A percentile compares a stretch with the other conserved stretches of the same genome.
These are phyloP conservation scores for Osmanthus fragrans DNA, from an alignment of 257 asterid species.

Conservation along the genomic window DNA sequence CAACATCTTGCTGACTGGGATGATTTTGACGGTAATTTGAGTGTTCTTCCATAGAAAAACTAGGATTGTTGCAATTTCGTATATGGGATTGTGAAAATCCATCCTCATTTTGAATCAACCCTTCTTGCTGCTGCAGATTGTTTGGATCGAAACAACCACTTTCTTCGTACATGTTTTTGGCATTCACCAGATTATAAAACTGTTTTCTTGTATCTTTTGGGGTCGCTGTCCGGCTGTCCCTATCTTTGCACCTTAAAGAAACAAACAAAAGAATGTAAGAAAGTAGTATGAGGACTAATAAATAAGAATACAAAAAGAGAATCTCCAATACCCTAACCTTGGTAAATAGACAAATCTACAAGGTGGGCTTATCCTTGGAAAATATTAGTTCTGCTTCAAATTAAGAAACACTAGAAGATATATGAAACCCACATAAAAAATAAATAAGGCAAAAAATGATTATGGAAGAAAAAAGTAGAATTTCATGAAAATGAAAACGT, in stretches of 20 bases:
- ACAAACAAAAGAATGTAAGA: constrained; percentile 15
- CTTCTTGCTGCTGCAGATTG: constrained; percentile 41
- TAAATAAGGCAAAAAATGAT: too few relatives aligned
- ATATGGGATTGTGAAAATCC: constrained; percentile 46
- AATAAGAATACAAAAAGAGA: background rate
- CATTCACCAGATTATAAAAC: constrained; percentile 9
- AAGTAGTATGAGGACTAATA: constrained; percentile 23
- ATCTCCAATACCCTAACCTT: constrained; percentile 25
- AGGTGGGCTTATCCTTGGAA: constrained; percentile 13
- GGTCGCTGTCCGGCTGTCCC: background rate
- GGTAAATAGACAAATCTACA: background rate
- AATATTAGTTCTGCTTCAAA: background rate
- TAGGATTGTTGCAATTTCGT: constrained; percentile 30
- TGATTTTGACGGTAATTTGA: constrained; percentile 31
- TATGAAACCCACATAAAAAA: background rate
- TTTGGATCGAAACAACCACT: constrained; percentile 53
- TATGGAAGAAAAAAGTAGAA: background rate
- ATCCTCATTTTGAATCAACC: constrained; percentile 38
- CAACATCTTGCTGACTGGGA: constrained; percentile 30
- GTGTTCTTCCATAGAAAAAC: constrained; percentile 48
- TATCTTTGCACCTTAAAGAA: constrained; percentile 29
- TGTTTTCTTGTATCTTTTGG: constrained; percentile 27
- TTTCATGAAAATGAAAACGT: constrained; percentile 12
- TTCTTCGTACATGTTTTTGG: constrained; percentile 52
- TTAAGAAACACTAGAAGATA: background rate